Evolutionary conservation across 225 moss, liverwort and hornwort genomes (phyloP).

Genomic region (Physcomitrellopsis africana): DNA sequence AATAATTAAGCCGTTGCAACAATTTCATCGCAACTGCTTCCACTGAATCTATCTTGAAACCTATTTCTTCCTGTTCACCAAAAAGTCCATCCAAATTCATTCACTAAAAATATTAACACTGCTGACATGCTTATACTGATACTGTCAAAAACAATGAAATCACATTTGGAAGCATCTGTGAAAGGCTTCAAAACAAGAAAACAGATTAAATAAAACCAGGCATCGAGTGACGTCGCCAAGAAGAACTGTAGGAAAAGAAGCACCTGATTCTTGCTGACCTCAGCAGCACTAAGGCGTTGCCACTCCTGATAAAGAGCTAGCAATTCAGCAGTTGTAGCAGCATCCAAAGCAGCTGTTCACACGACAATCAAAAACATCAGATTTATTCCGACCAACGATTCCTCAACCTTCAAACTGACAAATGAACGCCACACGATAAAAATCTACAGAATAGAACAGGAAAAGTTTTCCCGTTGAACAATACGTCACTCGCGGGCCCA

Average conservation of each 20-base stretch:
- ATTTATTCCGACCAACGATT: conserved; percentile 6
- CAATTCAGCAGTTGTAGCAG: conserved; percentile 61
- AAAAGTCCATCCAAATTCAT: neutral
- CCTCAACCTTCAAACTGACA: neutral
- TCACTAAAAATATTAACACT: neutral
- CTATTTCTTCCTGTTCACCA: conserved; percentile 71
- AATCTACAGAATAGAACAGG: no score
- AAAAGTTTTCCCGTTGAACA: neutral
- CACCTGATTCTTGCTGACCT: conserved; percentile 79
- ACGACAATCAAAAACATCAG: conserved; percentile 8
- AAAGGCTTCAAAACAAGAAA: neutral
- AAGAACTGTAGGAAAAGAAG: neutral
- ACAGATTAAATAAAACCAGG: neutral
- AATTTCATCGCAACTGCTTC: conserved; percentile 91
- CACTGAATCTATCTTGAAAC: conserved; percentile 82
- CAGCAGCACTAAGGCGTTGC: conserved; percentile 73
- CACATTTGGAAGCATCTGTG: neutral
- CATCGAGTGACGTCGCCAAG: neutral
- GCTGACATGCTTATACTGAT: neutral
- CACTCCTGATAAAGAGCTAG: conserved; percentile 78
- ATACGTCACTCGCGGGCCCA: neutral
- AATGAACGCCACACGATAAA: conserved; percentile 3
- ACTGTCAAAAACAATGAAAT: neutral
- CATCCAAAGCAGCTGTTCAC: conserved; percentile 70
- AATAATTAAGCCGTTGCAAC: conserved; percentile 84